phyloP scores from a whole-genome alignment of 2,329 filamentous ascomycete species.

The Monosporascus sp. region DNA sequence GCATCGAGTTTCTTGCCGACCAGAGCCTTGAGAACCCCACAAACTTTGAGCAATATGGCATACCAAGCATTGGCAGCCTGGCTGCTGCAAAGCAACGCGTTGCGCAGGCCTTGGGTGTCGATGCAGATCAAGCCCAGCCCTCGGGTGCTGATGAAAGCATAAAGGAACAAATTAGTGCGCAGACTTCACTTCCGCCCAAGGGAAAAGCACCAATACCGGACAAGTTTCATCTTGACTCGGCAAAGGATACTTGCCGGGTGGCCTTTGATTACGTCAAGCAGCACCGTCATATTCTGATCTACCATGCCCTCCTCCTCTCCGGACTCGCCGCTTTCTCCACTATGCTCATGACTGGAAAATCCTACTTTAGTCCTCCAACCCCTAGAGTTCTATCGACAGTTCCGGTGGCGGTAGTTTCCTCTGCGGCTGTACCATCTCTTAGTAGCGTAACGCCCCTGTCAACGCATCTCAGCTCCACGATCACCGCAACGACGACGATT shows the following conservation, averaged over 20 bases:
- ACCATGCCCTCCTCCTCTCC: constrained; percentile 10
- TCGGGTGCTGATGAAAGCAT: neutral
- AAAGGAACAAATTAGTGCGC: neutral
- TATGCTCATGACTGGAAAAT: constrained; percentile 11
- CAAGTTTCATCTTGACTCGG: neutral
- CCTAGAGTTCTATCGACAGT: constrained; percentile 24
- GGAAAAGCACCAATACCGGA: neutral
- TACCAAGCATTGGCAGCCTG: constrained; percentile 12
- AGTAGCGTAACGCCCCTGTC: constrained; percentile 14
- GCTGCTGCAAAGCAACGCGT: constrained; percentile 4
- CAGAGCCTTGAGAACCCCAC: constrained; percentile 28
- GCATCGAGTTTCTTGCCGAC: constrained; percentile 22
- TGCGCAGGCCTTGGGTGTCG: constrained; percentile 1
- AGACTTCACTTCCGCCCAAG: neutral
- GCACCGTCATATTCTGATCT: constrained; percentile 10
- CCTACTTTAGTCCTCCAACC: constrained; percentile 8
- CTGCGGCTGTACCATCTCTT: constrained; percentile 15
- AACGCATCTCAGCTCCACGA: constrained; percentile 18
- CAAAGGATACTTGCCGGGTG: neutral
- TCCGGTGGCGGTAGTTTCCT: constrained; percentile 26
- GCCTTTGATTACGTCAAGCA: constrained; percentile 8
- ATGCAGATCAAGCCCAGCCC: neutral
- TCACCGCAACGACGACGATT: constrained; percentile 24
- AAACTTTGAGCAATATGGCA: constrained; percentile 21
- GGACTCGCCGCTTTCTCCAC: constrained; percentile 5